Evolutionary conservation across 108 stramenopile species (phyloP), one percentile per base, ranked within the genome.

Genomic region (Fragilaria radians): DNA sequence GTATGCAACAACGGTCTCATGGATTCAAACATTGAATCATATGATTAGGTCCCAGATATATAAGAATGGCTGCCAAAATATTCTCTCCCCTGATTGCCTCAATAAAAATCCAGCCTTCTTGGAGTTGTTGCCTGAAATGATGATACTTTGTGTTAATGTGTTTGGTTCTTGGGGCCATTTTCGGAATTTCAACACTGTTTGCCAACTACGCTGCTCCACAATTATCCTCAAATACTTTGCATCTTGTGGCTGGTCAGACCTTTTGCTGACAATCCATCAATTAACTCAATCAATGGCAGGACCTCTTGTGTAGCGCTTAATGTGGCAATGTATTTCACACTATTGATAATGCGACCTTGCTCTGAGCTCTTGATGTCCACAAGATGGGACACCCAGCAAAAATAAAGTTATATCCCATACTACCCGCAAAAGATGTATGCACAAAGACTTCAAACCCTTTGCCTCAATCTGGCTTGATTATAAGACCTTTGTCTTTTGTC

Each of bases 351-450:
- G 72, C 64, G 3, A 73, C 73, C 46, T 73, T 58, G 2, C 68
- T 65, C 27, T 65, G 59, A 9, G 65, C 48, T 19, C 60, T 59
- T 24, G 53, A 55, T 25, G 9, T 19, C 67, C 67, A 68, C n/a
- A 68, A 18, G 36, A 30, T 59, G 24, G 70, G 75, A 28, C 65
- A 66, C 28, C 68, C 68, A 2, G 63, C 53, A 36, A 34, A 67
- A 1, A 49, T 31, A 28, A 66, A 66, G 29, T 66, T 45, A 48
- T 69, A 72, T 21, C 68, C 73, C 11, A 26, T 59, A 48, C 70
- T 58, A 11, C 81, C 81, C 14, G 57, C 71, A 48, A 72, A 78
- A 52, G 75, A 71, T 5, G 76, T 74, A 60, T 78, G 74, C 1
- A 67, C 77, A 46, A 53, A 76, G 29, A 59, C 52, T 52, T 81